These are phyloP conservation scores for Sedum album DNA, from an alignment of 164 flowering plant genomes.

Conservation along the genomic window DNA sequence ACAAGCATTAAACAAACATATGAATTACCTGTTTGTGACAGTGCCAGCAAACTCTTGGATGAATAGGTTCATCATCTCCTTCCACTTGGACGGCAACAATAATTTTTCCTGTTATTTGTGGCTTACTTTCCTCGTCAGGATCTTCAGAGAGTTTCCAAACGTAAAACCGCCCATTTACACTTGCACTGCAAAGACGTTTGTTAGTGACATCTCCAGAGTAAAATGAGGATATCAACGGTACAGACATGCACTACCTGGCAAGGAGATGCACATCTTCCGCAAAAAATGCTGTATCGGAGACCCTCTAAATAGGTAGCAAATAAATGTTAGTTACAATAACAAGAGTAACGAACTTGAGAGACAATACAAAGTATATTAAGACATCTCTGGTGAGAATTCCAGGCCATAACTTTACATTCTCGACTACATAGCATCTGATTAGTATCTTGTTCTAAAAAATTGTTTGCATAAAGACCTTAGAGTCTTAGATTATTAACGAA, in stretches of 20 bases:
- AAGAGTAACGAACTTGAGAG: neutral
- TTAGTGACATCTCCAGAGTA: slow-evolving; percentile 7
- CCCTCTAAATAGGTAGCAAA: slow-evolving; percentile 45
- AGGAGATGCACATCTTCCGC: slow-evolving; percentile 80
- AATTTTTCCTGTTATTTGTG: slow-evolving; percentile 66
- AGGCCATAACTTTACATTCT: neutral
- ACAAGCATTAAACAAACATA: slow-evolving; percentile 5
- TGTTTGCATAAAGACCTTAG: neutral
- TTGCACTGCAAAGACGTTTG: no score
- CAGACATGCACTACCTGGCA: slow-evolving; percentile 48
- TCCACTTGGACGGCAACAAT: no score
- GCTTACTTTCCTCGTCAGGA: no score
- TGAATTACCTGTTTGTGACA: slow-evolving; percentile 79
- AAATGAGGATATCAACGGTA: neutral
- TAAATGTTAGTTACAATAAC: neutral
- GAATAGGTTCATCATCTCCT: no score
- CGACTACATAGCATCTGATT: neutral
- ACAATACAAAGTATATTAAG: neutral
- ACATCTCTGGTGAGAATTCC: neutral
- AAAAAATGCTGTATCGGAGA: slow-evolving; percentile 89
- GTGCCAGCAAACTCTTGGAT: slow-evolving; percentile 92
- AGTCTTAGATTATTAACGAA: no score
- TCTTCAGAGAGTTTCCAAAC: no score
- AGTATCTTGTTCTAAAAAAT: no score
- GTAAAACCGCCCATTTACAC: no score